phyloP scores from a whole-genome alignment of 2,329 filamentous ascomycete species.

The Pyricularia sp. region DNA sequence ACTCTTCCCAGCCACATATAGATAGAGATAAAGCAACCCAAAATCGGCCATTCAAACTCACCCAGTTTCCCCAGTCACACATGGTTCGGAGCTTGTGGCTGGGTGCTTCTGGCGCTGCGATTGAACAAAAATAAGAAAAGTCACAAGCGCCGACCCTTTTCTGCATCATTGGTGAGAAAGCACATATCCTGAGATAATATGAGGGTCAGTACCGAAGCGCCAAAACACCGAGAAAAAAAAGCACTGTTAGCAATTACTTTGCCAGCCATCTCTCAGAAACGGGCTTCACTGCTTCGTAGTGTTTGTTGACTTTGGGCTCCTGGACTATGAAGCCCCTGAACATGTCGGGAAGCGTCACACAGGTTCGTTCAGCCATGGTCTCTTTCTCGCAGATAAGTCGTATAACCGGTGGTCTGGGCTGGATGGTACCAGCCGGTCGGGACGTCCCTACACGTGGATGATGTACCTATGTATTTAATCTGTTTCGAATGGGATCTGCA shows the following conservation, averaged over 20 bases:
- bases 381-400: background rate
- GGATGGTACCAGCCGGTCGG: too few species aligned
- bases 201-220: background rate
- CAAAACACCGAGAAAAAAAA: background rate
- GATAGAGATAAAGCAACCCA: background rate
- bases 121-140: background rate
- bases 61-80: background rate
- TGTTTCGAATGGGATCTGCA: too few species aligned
- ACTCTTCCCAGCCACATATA: background rate
- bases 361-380: background rate
- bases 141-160: background rate
- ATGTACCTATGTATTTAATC: too few species aligned
- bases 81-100: background rate
- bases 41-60: background rate
- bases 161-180: background rate
- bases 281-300: background rate
- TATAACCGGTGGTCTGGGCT: too few species aligned
- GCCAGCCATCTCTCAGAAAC: background rate
- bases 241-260: background rate
- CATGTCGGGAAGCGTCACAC: background rate
- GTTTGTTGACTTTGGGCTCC: background rate
- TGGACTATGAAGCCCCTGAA: background rate
- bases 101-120: background rate
- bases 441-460: too few species aligned
- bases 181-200: background rate